phyloP scores from a whole-genome alignment of 148 eudicot species.

The Nyssa sinensis region DNA sequence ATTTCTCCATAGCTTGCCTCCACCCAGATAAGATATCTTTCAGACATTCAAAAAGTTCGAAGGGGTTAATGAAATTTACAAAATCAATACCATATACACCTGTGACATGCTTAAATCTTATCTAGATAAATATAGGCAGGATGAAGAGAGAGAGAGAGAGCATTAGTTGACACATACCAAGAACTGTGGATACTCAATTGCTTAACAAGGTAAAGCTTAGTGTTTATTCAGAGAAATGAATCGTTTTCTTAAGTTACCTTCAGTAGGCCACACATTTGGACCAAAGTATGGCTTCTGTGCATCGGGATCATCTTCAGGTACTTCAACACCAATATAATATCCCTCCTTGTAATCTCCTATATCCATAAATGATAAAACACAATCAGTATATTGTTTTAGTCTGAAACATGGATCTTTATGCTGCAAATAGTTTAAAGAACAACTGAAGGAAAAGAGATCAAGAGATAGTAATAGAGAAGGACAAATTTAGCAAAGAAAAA shows the following conservation, averaged over 20 bases:
- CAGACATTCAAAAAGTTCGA: conserved; percentile 9
- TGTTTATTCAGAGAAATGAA: not conserved
- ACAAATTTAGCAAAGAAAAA: not conserved
- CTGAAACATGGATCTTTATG: not conserved
- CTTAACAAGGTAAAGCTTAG: not conserved
- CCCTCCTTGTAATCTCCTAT: conserved; percentile 96
- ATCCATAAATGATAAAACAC: conserved; percentile 19
- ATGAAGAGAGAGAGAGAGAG: not conserved
- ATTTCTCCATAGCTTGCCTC: conserved; percentile 93
- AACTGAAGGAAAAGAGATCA: not conserved
- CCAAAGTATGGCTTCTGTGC: conserved; percentile 72
- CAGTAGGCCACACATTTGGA: conserved; percentile 78
- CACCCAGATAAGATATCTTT: conserved; percentile 78
- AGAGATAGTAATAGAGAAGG: not conserved
- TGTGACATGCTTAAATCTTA: not conserved
- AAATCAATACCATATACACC: not conserved
- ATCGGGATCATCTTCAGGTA: conserved; percentile 73
- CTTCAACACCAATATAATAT: conserved; percentile 86
- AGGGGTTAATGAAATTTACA: not conserved
- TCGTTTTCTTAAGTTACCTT: conserved; percentile 45
- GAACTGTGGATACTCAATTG: not conserved
- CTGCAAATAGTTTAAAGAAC: no score
- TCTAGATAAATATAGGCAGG: conserved; percentile 2
- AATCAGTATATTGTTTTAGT: conserved; percentile 8
- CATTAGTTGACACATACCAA: not conserved